Base-by-base conservation (phyloP, 2,329 filamentous ascomycete species). In the Fusarium poae region DNA sequence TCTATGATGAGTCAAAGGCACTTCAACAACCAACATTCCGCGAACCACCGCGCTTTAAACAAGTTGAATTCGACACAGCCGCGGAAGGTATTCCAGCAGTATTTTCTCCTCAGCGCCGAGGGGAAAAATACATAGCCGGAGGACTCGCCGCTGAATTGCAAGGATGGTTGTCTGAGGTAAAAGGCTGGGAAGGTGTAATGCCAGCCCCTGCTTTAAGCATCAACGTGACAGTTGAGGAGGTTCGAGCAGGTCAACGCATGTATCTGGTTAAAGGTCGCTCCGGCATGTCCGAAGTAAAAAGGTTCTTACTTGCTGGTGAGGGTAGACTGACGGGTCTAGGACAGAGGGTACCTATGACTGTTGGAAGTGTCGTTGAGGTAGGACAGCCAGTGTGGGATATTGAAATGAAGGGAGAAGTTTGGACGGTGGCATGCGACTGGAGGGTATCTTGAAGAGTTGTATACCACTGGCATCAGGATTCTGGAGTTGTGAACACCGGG, bases 361-460 rank as follows among this genome's bases (percentile, higher is more conserved):
- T 71, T 10, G 80, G 79, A 2, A 76, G 75, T 49, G 69, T 76
- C 44, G 71, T 82, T 13, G 49, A 75, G 16, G 57, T 81, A n/a
- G 76, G 76, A 35, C 75, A 76, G 62, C 79, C 79, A 18, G 73
- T 76, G 15, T 82, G 80, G 80, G 78, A 82, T 35, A 72, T 81
- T 29, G 66, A 75, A 34, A 56, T 82, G 30, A 74, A 77, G 9
- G 78, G 72, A 2, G 60, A 76, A 27, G 48, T 53, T 21, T 82
- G 80, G 80, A 76, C 76, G 18, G 80, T 82, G 5, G 78, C 75
- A 3, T 82, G 80, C 23, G 77, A 82, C 13, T 82, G 80, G 80
- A 71, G 64, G 21, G 69, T 77, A 25, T 62, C 40, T 21, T 39
- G 35, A 74, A 44, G 45, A 48, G 46, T 29, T 16, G 12, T 11